A percentile compares a stretch with the other conserved stretches of the same genome.
These are phyloP conservation scores for Fraxinus albicans DNA, from an alignment of 305 asterid species.

Conservation along the genomic window DNA sequence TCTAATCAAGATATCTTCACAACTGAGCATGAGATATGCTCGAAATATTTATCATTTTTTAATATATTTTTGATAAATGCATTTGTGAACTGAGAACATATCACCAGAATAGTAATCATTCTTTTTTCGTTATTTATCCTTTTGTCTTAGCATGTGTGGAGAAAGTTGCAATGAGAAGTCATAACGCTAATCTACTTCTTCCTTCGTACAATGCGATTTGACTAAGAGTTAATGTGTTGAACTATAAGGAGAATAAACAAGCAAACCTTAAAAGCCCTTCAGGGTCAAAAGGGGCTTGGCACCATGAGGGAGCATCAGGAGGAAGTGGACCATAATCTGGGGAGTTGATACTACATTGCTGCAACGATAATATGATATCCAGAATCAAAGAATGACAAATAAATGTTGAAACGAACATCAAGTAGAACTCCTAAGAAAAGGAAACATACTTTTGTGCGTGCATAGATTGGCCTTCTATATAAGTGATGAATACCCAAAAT, in stretches of 20 bases:
- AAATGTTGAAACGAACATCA: background rate
- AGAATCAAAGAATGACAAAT: constrained; percentile 2
- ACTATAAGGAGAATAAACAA: constrained; percentile 14
- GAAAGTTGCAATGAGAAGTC: background rate
- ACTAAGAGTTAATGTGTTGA: background rate
- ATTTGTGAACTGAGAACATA: background rate
- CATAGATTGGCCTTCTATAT: constrained; percentile 59
- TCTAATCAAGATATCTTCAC: background rate
- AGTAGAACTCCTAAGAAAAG: background rate
- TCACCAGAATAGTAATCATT: background rate
- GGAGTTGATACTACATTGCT: constrained; percentile 74
- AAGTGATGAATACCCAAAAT: constrained; percentile 62
- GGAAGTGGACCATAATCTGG: constrained; percentile 80
- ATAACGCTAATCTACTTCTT: background rate
- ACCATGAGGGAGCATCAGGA: constrained; percentile 68
- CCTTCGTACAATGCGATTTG: background rate
- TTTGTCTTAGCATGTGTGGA: background rate
- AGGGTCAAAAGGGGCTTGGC: constrained; percentile 73
- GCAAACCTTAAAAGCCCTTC: constrained; percentile 72
- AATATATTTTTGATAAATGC: background rate
- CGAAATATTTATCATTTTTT: background rate
- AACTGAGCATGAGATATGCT: background rate
- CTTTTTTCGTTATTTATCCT: background rate
- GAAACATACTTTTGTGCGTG: constrained; percentile 46
- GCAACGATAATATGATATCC: constrained; percentile 21